Evolutionary conservation across 192 early-diverging fungal genomes (phyloP).

Genomic region (Funneliformis mosseae): DNA sequence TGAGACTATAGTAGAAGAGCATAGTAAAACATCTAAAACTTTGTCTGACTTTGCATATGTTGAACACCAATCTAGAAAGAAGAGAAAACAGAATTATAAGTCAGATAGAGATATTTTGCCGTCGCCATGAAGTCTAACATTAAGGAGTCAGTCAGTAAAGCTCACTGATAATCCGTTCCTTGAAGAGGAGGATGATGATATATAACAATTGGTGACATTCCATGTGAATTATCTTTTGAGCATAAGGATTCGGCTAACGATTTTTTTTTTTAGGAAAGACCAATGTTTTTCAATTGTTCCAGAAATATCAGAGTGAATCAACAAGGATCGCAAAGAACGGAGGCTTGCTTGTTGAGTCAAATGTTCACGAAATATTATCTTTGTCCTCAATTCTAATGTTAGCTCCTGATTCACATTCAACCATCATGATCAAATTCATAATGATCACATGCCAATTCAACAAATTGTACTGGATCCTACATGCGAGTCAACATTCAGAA

Average conservation of each 20-base stretch:
- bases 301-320: not conserved
- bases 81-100: not conserved
- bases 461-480: not conserved
- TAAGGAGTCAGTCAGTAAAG: not conserved
- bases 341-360: slow-evolving; percentile 4
- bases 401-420: slow-evolving; percentile 15
- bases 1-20: not conserved
- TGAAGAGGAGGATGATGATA: not conserved
- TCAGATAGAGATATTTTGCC: not conserved
- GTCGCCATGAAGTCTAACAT: not conserved
- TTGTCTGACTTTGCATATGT: not conserved
- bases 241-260: not conserved
- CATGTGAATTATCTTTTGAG: not conserved
- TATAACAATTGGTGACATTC: not conserved
- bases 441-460: not conserved
- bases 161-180: slow-evolving; percentile 2
- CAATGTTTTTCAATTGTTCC: slow-evolving; percentile 5
- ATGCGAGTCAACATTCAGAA: slow-evolving; percentile 13
- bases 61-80: not conserved
- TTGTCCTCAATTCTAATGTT: slow-evolving; percentile 17
- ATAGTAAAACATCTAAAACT: not conserved
- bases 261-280: not conserved
- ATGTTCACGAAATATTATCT: slow-evolving; percentile 26
- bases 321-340: not conserved
- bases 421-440: slow-evolving; percentile 10